Conservation (phyloP, 257 asterid species). For the Fraxinus quadrangulata region DNA sequence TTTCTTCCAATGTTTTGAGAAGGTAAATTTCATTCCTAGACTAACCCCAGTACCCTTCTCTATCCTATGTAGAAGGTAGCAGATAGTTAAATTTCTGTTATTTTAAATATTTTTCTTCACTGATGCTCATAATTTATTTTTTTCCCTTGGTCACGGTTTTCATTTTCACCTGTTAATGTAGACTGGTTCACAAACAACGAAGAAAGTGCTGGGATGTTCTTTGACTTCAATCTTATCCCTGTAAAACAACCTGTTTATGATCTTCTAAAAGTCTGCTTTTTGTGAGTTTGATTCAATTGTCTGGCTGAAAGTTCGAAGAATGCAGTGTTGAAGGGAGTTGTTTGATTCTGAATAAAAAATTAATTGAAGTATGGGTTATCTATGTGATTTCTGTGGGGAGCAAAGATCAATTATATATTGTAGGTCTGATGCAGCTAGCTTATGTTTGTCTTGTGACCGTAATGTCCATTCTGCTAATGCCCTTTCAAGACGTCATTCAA, state of each 20-base stretch:
- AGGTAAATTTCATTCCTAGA: background rate
- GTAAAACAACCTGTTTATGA: background rate
- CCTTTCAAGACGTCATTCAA: conserved; percentile 52
- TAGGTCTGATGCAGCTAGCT: conserved; percentile 51
- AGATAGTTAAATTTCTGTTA: background rate
- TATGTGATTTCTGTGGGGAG: conserved; percentile 52
- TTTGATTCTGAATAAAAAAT: conserved; percentile 2
- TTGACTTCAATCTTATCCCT: background rate
- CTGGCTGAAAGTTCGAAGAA: background rate
- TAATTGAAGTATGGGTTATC: conserved; percentile 40
- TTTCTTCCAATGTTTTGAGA: background rate
- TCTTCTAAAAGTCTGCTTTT: conserved; percentile 3
- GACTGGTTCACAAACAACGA: background rate
- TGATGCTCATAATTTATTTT: background rate
- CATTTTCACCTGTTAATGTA: background rate
- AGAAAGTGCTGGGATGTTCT: background rate
- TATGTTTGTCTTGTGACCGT: conserved; percentile 54
- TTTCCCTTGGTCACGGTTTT: background rate
- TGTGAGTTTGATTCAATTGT: conserved; percentile 7
- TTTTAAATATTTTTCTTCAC: background rate
- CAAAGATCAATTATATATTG: conserved; percentile 46
- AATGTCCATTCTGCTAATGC: conserved; percentile 57
- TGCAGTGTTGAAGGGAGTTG: background rate
- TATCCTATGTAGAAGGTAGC: background rate
- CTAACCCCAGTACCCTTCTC: background rate